Evolutionary conservation across 2,329 filamentous ascomycete species (phyloP).

Genomic region (Didymella glomerata): DNA sequence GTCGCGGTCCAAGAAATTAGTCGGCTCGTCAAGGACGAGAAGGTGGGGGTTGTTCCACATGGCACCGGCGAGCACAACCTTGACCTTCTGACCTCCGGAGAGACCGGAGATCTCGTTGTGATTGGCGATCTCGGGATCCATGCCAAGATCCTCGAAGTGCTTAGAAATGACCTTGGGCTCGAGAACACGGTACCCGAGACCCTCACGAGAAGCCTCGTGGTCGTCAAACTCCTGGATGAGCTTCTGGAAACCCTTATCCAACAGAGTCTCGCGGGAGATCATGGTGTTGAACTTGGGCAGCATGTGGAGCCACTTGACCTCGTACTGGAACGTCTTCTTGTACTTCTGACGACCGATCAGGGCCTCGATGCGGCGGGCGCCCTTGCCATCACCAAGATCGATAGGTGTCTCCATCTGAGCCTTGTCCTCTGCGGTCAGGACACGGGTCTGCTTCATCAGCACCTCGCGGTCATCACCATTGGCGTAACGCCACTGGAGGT

Average conservation of each 20-base stretch:
- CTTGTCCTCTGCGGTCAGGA: constrained; percentile 83
- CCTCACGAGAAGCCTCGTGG: constrained; percentile 97
- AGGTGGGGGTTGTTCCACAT: constrained; percentile 99
- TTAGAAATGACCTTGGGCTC: constrained; percentile 94
- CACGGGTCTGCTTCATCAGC: constrained; percentile 94
- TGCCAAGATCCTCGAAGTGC: constrained; percentile 96
- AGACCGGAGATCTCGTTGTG: constrained; percentile 98
- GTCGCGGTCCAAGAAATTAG: constrained; percentile 98
- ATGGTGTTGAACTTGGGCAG: constrained; percentile 93
- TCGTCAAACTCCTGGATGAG: constrained; percentile 98
- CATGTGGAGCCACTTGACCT: constrained; percentile 91
- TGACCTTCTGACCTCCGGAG: constrained; percentile 97
- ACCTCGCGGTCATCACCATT: constrained; percentile 98
- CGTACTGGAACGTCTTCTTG: constrained; percentile 99
- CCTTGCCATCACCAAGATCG: constrained; percentile 83
- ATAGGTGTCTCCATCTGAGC: constrained; percentile 91
- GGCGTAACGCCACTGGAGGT: constrained; percentile 97
- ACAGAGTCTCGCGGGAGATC: constrained; percentile 90
- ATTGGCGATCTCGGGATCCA: constrained; percentile 97
- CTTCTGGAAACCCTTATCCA: constrained; percentile 88
- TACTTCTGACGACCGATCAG: constrained; percentile 97
- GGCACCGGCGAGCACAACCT: constrained; percentile 93
- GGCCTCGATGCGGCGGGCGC: constrained; percentile 79
- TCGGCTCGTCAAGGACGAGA: constrained; percentile 96
- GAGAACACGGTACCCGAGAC: constrained; percentile 92